Base-by-base conservation (phyloP, 257 asterid genomes). In the Primulina eburnea region DNA sequence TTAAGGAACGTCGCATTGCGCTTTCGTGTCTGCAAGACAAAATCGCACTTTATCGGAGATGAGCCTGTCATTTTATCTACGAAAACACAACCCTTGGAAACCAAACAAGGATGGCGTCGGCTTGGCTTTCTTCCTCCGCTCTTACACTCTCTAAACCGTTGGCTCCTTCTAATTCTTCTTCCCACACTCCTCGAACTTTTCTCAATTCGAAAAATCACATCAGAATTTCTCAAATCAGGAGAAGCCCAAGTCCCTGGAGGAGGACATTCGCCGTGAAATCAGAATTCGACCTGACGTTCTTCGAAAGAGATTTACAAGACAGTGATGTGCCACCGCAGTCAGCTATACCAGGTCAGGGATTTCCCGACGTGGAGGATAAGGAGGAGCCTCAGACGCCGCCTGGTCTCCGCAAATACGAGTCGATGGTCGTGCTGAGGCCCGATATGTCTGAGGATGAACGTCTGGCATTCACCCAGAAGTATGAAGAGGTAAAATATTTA, bases 381-480 rank as follows among this genome's bases (percentile, higher is more conserved):
- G 99, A 87, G 85, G 97, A 90, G 69, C 92, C 92, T 0, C 96
- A 82, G 68, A 90, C 96, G 73, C 97, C 99, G 3, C 99, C 99
- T 12, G 99, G 97, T 53, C 90, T 93, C 26, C 83, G 96, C 11
- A 84, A 84, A 71, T 93, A 93, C 78, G 97, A 90, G 72, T 83
- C 99, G 0, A 90, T 93, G 99, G 83, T 78, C 30, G 96, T 90
- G 7, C 52, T 93, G 21, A 75, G 97, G 79, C 99, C 99, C 61
- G 97, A 93, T 40, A 86, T 93, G 99, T 89, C 97, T 28, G 99
- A 90, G 76, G 97, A 93, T 66, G 99, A 93, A 34, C 92, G 99
- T 53, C 89, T 93, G 24, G 55, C 90, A n/a, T 87, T 89, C 67
- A 90, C 96, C 38, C 97, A 90, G 79, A 87, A 85, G 75, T 93